Evolutionary conservation across 2,329 filamentous ascomycete genomes (phyloP), one percentile per base, ranked within the genome.

Genomic region (Trichoderma semiorbis): DNA sequence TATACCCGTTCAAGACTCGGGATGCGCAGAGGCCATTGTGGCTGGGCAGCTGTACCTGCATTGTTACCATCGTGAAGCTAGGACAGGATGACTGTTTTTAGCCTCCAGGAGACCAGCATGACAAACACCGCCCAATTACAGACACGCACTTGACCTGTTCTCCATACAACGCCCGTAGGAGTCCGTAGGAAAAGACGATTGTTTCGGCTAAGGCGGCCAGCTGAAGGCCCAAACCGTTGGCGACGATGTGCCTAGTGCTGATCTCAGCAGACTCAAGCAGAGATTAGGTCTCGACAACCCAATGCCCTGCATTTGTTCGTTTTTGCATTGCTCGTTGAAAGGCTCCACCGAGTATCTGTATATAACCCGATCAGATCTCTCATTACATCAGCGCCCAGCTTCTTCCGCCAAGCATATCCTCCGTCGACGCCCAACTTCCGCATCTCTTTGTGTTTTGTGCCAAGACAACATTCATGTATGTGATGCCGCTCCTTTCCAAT

Each of bases 191-290:
- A 21, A 32, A 32, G 36, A 21, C 21, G 28, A 28, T 53, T 34
- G 55, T 69, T 61, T 60, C 66, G 66, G 55, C 66, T 69, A 69
- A 69, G 67, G 57, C 57, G 67, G 67, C 55, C 55, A 62, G 67
- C 58, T 61, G 21, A 62, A 62, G 67, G n/a, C 39, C 39, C 62
- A 64, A 50, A 14, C 30, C 55, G 32, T 60, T 43, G 18, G 16
- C 18, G n/a, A 26, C 55, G 53, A 18, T 28, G 18, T 50, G 67
- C 57, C 36, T 69, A 69, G 67, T 61, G 67, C 67, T 69, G 57
- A 69, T 61, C 39, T 69, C 67, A 69, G 39, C 67, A 30, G 57
- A 34, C 10, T 53, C 39, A 7, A 62, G 39, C 14, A 58, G 65
- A 68, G 53, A 57, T 69, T 69, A 61, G 66, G 66, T 69, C 53